phyloP scores from a whole-genome alignment of 345 rosid species.

The Reutealis trisperma region DNA sequence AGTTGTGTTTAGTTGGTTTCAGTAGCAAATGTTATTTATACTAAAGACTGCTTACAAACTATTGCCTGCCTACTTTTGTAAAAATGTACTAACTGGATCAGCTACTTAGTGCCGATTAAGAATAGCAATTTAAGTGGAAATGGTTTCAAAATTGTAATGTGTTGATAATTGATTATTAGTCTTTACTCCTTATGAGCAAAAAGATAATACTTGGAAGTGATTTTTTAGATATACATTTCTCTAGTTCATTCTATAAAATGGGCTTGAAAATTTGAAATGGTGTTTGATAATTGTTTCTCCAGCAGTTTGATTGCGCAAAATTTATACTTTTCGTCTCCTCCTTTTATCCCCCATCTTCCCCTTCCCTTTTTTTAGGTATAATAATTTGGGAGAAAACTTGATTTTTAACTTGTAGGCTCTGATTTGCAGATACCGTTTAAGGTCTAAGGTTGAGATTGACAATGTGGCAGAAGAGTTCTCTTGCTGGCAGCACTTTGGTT shows the following conservation, averaged over 20 bases:
- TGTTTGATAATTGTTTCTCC: not conserved
- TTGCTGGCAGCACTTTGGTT: slow-evolving; percentile 85
- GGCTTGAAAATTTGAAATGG: not conserved
- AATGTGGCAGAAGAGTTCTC: slow-evolving; percentile 63
- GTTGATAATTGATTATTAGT: not conserved
- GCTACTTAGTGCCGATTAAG: not conserved
- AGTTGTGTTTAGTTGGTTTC: not conserved
- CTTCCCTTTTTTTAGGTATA: not conserved
- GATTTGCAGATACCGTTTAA: slow-evolving; percentile 64
- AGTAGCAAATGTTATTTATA: not conserved
- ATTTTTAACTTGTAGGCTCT: not conserved
- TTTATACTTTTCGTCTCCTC: not conserved
- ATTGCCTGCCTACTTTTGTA: not conserved
- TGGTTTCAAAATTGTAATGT: not conserved
- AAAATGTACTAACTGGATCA: not conserved
- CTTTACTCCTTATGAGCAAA: not conserved
- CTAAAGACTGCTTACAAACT: too few relatives aligned
- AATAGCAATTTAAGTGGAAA: not conserved
- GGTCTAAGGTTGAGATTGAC: slow-evolving; percentile 89
- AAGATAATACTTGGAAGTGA: not conserved
- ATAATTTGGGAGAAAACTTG: not conserved
- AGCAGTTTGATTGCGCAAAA: not conserved
- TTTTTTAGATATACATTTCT: not conserved
- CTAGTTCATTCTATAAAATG: not conserved
- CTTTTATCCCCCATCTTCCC: too few relatives aligned